Conservation (phyloP, 148 eudicot genomes). For the Oxyria digyna region DNA sequence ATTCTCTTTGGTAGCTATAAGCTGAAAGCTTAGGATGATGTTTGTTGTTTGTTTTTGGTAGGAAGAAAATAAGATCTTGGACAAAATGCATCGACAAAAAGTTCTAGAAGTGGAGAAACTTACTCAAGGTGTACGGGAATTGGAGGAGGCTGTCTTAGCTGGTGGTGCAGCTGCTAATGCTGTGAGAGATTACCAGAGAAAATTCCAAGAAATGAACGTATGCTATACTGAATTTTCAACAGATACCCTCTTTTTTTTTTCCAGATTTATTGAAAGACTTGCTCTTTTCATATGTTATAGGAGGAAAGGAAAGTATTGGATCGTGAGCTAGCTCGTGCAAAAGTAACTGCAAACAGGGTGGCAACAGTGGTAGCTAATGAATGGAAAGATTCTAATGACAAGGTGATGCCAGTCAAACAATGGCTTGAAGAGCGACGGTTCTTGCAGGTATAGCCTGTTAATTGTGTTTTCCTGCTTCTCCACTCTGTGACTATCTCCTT, state of each 20-base stretch:
- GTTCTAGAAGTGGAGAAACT: conserved; percentile 74
- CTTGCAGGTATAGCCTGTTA: conserved; percentile 38
- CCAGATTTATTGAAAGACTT: neutral
- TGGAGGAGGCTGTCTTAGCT: conserved; percentile 75
- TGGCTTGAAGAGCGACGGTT: conserved; percentile 77
- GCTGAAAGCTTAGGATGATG: neutral
- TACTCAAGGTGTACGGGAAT: conserved; percentile 55
- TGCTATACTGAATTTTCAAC: neutral
- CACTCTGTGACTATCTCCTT: neutral
- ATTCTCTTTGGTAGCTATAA: neutral
- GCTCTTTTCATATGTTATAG: conserved; percentile 11
- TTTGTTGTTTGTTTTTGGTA: conserved; percentile 13
- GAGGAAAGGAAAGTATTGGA: conserved; percentile 75
- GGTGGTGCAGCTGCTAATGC: conserved; percentile 83
- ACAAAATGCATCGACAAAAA: conserved; percentile 62
- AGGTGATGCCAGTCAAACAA: conserved; percentile 77
- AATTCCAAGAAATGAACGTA: conserved; percentile 72
- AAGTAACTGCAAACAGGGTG: conserved; percentile 71
- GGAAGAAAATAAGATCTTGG: conserved; percentile 73
- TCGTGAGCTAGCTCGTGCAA: conserved; percentile 71
- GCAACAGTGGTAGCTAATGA: conserved; percentile 77
- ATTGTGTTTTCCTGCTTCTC: neutral
- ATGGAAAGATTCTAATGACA: conserved; percentile 76
- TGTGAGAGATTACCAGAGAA: conserved; percentile 64
- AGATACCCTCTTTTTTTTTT: neutral